A percentile compares a stretch with the other conserved stretches of the same genome.
These are phyloP conservation scores for Lipomyces sp. DNA, from an alignment of 805 yeast genomes.

Conservation along the genomic window DNA sequence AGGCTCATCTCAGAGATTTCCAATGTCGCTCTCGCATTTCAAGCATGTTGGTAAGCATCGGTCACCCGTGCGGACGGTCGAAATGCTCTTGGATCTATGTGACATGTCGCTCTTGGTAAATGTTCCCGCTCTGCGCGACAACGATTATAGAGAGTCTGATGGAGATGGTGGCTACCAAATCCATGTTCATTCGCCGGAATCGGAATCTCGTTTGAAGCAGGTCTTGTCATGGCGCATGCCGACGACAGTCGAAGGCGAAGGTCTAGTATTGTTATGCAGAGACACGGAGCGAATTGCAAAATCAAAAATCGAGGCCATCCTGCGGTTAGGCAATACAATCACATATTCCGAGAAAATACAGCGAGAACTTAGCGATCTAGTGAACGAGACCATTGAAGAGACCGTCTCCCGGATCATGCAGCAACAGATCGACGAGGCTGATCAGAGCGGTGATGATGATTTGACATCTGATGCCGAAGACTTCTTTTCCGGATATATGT, in stretches of 20 bases:
- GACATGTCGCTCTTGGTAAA: constrained; percentile 76
- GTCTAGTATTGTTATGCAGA: constrained; percentile 61
- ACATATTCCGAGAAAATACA: constrained; percentile 77
- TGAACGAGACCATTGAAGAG: constrained; percentile 63
- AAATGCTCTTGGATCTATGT: constrained; percentile 61
- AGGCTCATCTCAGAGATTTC: constrained; percentile 6
- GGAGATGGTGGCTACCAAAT: constrained; percentile 46
- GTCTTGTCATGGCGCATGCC: constrained; percentile 50
- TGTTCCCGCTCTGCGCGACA: constrained; percentile 61
- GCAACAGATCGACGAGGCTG: constrained; percentile 36
- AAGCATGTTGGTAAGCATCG: constrained; percentile 21
- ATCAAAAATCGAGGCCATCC: constrained; percentile 70
- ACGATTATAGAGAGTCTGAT: constrained; percentile 32
- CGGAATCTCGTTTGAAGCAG: constrained; percentile 45
- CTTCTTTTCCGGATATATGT: constrained; percentile 21
- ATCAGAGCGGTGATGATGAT: constrained; percentile 37
- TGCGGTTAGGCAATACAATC: constrained; percentile 72
- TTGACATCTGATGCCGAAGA: constrained; percentile 36
- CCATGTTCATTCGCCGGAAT: constrained; percentile 42
- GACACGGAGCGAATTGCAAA: constrained; percentile 68
- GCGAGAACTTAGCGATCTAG: constrained; percentile 74
- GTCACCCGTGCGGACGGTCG: constrained; percentile 39
- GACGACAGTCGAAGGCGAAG: constrained; percentile 62
- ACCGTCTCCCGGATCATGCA: constrained; percentile 63
- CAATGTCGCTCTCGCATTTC: constrained; percentile 16